Base-by-base conservation (phyloP, 2,329 filamentous ascomycete species). In the Diaporthe ilicicola region DNA sequence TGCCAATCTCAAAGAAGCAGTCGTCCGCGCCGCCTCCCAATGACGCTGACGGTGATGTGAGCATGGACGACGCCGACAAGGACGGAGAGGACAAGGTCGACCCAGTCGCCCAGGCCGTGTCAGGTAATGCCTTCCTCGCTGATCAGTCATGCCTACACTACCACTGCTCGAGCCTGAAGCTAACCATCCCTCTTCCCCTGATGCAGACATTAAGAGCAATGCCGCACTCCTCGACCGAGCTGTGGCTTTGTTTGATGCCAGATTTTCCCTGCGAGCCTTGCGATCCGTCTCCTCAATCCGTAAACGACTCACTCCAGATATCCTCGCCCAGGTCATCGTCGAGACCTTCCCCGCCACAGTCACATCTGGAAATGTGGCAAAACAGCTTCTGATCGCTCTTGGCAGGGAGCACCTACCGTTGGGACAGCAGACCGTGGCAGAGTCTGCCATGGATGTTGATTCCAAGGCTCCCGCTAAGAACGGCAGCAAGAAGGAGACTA, bases 221-320 rank as follows among this genome's bases (percentile, higher is more conserved):
- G 98, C 98, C 80, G 90, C 90, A 66, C 89, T 99, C 75, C 89
- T 99, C 79, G 95, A 98, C 79, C 93, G 94, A 78, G 96, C 95
- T 75, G 95, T 99, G 74, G 88, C 91, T 75, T 90, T 97, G 77
- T 99, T 98, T 82, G 96, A 99, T 84, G 91, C 95, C 72, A 92
- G 96, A 85, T 99, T 98, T 84, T 94, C 95, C 70, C 92, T 99
- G 74, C 91, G 96, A 79, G 96, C 96, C 73, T 89, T 99, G 74
- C 93, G 96, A 78, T 97, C 95, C 77, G 97, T 98, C 84, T 97
- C 96, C 50, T 95, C 94, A 69, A 91, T 98, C 81, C 94, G 96
- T 81, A 98, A 98, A 87, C 91, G 94, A 75, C 88, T 97, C 76
- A 93, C 92, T 17, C 89, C 93, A 71, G 93, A 95, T 76, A 91